Conservation (phyloP, 768 basidiomycete genomes). For the Hygrocybe punicea region DNA sequence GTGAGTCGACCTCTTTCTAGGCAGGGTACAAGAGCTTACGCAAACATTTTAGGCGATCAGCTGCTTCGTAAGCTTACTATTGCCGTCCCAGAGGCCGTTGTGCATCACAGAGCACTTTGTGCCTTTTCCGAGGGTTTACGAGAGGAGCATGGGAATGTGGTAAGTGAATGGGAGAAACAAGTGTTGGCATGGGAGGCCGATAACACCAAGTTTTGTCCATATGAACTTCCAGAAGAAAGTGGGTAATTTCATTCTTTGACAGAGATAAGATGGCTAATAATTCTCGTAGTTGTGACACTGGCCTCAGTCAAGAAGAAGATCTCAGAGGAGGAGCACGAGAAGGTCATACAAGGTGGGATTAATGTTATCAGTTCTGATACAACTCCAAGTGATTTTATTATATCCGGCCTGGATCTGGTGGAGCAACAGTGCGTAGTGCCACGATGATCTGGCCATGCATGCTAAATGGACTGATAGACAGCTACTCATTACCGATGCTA, state of each 20-base stretch:
- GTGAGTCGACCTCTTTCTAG: conserved; percentile 4
- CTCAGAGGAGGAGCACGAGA: conserved; percentile 14
- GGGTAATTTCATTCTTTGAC: neutral
- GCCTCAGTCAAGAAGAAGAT: conserved; percentile 8
- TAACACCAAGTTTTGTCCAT: conserved; percentile 9
- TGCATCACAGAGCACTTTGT: too few species aligned
- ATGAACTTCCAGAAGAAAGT: conserved; percentile 16
- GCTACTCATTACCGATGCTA: neutral
- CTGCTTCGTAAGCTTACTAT: conserved; percentile 9
- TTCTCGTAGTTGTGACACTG: conserved; percentile 8
- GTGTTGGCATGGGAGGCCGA: conserved; percentile 15
- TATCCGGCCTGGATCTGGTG: too few species aligned
- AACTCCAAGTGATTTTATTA: conserved; percentile 11
- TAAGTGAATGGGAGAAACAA: conserved; percentile 11
- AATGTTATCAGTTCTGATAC: neutral
- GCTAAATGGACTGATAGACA: neutral
- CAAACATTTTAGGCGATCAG: conserved; percentile 9
- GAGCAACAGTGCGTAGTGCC: neutral
- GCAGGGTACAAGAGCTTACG: neutral
- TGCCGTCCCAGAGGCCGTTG: conserved; percentile 15
- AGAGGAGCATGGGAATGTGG: too few species aligned
- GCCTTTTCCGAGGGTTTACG: too few species aligned
- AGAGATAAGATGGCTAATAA: neutral
- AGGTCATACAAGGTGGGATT: neutral
- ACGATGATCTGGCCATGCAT: neutral